Base-by-base conservation (phyloP, 495 filamentous ascomycete genomes). In the Penicillium egyptiacum region DNA sequence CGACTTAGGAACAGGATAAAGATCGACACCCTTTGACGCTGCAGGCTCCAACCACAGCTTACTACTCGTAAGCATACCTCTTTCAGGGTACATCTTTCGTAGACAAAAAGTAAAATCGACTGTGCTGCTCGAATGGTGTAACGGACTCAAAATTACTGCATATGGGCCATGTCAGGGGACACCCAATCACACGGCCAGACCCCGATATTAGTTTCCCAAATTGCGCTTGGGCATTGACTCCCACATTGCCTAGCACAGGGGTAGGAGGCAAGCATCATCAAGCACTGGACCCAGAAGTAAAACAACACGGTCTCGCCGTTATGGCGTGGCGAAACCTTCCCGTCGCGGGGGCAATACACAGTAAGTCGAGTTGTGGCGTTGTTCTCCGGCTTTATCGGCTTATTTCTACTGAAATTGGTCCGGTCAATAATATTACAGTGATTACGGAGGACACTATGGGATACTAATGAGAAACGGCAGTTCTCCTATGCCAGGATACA, bases 181-280 rank as follows among this genome's bases (percentile, higher is more conserved):
- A 33, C 20, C 55, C 45, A 54, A 42, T 57, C 55, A 43, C 4
- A 26, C 41, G 57, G 17, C 23, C 37, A 30, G 52, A 40, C 42
- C 52, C 45, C 30, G 47, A 49, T 46, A n/a, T 48, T 14, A 33
- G 10, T 43, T 40, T 20, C 10, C 25, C 22, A 59, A 50, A 28
- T 35, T 51, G 44, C 56, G 31, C 26, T 37, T 44, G 42, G 40
- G 33, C 48, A 37, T 22, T 35, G 16, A 8, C 30, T 4, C 35
- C 28, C 25, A 30, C 31, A 57, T 57, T 37, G 56, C 53, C 53
- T 57, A 55, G 53, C 11, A 19, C 44, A 55, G 60, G 51, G 45
- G 51, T 16, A 12, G 10, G 10, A 23, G 17, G 60, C 50, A 65
- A 65, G 62, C 62, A 53, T 55, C 55, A 45, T 55, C 50, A 65